A percentile compares a stretch with the other conserved stretches of the same genome.
phyloP scores from a whole-genome alignment of 75 land plant species.

The Selaginella tamariscina region DNA sequence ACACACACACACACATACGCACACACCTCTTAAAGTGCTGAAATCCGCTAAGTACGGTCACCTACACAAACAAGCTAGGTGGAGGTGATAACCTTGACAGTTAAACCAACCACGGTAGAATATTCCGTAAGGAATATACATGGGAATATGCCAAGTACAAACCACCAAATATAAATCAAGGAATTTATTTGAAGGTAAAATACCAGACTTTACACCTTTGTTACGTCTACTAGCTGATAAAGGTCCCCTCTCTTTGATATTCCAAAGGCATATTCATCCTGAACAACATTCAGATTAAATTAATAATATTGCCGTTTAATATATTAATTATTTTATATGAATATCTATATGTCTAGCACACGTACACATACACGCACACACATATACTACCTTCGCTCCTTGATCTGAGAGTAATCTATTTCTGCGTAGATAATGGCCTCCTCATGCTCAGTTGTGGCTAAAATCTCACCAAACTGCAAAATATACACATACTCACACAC shows the following conservation, averaged over 20 bases:
- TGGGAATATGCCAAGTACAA: too few species aligned
- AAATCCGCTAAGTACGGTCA: too few species aligned
- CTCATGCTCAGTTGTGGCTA: conserved; percentile 83
- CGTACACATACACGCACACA: background rate
- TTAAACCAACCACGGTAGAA: too few species aligned
- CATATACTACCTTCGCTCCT: conserved; percentile 46
- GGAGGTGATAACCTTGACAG: too few species aligned
- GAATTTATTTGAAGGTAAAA: too few species aligned
- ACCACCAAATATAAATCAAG: too few species aligned
- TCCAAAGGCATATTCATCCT: conserved; percentile 71
- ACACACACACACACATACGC: too few species aligned
- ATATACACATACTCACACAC: background rate
- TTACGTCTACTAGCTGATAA: conserved; percentile 72
- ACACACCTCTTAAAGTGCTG: too few species aligned
- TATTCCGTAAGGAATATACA: too few species aligned
- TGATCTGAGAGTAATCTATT: conserved; percentile 67
- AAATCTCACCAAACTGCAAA: conserved; percentile 77
- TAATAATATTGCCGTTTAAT: background rate
- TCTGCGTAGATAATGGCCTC: conserved; percentile 66
- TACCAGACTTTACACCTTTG: too few species aligned
- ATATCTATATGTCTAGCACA: background rate
- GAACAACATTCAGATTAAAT: background rate
- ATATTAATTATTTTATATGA: background rate
- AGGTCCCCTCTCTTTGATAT: conserved; percentile 83
- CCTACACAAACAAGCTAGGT: too few species aligned